Percentiles rank a stretch among this genome's conserved stretches.
These are phyloP conservation scores for Debaryomyces tyrocola DNA, from an alignment of 805 yeast species.

Conservation along the genomic window DNA sequence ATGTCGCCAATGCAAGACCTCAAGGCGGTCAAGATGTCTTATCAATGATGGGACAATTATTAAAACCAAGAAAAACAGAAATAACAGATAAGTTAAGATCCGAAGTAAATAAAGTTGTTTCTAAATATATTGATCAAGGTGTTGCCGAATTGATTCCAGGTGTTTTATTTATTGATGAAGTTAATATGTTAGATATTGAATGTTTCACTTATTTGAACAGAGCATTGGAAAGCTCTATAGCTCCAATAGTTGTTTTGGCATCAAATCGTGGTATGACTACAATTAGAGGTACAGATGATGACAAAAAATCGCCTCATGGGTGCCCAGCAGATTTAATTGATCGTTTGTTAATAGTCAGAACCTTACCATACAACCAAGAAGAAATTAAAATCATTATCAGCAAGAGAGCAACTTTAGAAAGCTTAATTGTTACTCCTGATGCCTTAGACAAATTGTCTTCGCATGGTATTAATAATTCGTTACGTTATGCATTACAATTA, in stretches of 20 bases:
- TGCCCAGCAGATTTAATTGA: slow-evolving; percentile 94
- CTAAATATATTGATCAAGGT: slow-evolving; percentile 96
- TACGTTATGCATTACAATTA: slow-evolving; percentile 90
- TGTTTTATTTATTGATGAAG: slow-evolving; percentile 95
- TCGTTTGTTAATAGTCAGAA: slow-evolving; percentile 85
- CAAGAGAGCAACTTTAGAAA: slow-evolving; percentile 79
- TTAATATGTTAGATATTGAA: slow-evolving; percentile 97
- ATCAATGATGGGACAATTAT: slow-evolving; percentile 94
- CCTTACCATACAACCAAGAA: slow-evolving; percentile 80
- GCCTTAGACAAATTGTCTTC: slow-evolving; percentile 74
- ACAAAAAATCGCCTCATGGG: slow-evolving; percentile 88
- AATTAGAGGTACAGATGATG: slow-evolving; percentile 85
- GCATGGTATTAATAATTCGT: slow-evolving; percentile 73
- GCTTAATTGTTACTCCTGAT: slow-evolving; percentile 59
- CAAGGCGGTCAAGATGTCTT: slow-evolving; percentile 96
- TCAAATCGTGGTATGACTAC: slow-evolving; percentile 93
- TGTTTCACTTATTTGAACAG: slow-evolving; percentile 92
- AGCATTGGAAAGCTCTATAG: slow-evolving; percentile 87
- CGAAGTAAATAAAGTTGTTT: slow-evolving; percentile 94
- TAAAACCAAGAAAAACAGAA: slow-evolving; percentile 95
- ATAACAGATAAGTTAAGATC: slow-evolving; percentile 92
- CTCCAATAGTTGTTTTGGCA: slow-evolving; percentile 94
- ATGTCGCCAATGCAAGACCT: slow-evolving; percentile 94
- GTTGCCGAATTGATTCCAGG: slow-evolving; percentile 98
- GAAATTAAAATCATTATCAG: slow-evolving; percentile 82